Base-by-base conservation (phyloP, 305 asterid species). In the Lippia alba region DNA sequence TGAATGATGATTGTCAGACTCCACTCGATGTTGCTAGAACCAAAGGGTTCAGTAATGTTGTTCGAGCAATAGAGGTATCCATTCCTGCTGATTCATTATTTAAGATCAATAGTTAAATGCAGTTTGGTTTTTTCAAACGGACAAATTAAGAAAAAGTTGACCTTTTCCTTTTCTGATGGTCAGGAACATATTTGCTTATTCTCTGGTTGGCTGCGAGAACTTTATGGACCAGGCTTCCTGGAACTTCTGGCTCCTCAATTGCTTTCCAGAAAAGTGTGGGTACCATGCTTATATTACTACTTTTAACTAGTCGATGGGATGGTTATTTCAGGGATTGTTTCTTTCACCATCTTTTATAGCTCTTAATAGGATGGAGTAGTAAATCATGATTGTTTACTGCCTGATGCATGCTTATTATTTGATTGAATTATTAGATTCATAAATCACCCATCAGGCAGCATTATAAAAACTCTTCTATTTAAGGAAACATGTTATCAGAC, bases 191-290 rank as follows among this genome's bases (percentile, higher is more conserved):
- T 88, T 66, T 85, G 96, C 90, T 85, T 94, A 61, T 92, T 92
- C 80, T 92, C 97, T 80, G 97, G 99, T 64, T 89, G 91, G 96
- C 85, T 92, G 83, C 80, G 77, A 24, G 98, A 92, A 76, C 83
- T 89, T 71, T 82, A 86, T 67, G 99, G 97, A 67, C 97, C 98
- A 53, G 87, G 95, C 65, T 84, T 94, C 74, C 84, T 94, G 66
- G 95, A 88, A 73, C 77, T 80, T 56, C 74, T 94, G 69, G 97
- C 97, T 51, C 97, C 96, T 44, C 92, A 90, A 44, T 72, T 88
- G 32, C 96, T 92, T 72, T 86, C 94, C 3, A 81, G 96, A 84
- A 87, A 92, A 89, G 96, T 92, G 99, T 94, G 84, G 74, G 98
- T 90, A 63, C 71, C 56, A 50, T 51, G 48, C 56, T 60, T 58